These are phyloP conservation scores for Penicillium aurantiogriseum DNA, from an alignment of 2,329 filamentous ascomycete species.

Conservation along the genomic window DNA sequence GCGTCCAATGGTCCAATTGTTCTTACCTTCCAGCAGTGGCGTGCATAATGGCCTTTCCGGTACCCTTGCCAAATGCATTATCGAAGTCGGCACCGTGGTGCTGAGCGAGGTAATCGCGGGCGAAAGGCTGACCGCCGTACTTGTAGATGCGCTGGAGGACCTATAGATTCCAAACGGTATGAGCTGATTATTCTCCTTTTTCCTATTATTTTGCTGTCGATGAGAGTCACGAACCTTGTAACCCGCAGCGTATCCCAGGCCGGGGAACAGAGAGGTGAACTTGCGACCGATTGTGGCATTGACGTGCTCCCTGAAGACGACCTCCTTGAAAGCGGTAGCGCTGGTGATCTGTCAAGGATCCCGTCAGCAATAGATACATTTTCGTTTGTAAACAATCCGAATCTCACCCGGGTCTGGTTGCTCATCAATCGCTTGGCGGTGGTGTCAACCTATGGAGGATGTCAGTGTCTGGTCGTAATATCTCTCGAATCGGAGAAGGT, in stretches of 20 bases:
- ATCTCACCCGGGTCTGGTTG: constrained; percentile 74
- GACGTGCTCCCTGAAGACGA: constrained; percentile 92
- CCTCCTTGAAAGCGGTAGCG: constrained; percentile 70
- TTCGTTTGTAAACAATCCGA: constrained; percentile 1
- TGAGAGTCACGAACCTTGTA: constrained; percentile 68
- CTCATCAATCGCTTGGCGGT: constrained; percentile 99
- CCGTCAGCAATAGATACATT: constrained; percentile 5
- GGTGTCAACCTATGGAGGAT: constrained; percentile 73
- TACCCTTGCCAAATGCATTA: constrained; percentile 88
- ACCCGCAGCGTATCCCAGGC: constrained; percentile 92
- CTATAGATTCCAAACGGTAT: constrained; percentile 38
- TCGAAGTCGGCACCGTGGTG: constrained; percentile 85
- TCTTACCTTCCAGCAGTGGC: constrained; percentile 84
- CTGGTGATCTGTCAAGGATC: constrained; percentile 52
- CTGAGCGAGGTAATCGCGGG: constrained; percentile 78
- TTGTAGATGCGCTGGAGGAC: constrained; percentile 97
- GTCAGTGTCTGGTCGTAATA: constrained; percentile 22
- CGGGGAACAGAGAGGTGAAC: constrained; percentile 94
- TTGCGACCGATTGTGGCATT: constrained; percentile 67
- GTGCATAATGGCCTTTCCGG: constrained; percentile 96
- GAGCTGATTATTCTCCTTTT: not conserved
- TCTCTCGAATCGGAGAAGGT: constrained; percentile 8
- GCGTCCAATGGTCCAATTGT: not conserved
- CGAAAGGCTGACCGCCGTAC: constrained; percentile 95
- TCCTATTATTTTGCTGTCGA: not conserved